Conservation (phyloP, 2,329 filamentous ascomycete genomes). For the Calycina marina region DNA sequence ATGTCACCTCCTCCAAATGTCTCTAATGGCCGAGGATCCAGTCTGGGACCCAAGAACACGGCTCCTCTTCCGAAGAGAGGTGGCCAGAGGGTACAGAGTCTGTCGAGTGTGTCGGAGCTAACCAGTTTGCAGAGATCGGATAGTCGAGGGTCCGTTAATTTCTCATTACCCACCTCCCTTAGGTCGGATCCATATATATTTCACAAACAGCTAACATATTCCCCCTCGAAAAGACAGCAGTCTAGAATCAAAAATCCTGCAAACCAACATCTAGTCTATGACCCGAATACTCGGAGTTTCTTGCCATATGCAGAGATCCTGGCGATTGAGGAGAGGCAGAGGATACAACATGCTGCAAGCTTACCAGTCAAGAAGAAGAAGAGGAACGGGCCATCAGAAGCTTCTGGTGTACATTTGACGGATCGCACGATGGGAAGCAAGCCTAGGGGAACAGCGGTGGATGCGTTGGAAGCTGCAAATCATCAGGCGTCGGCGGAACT, state of each 20-base stretch:
- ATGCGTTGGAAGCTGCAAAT: conserved; percentile 18
- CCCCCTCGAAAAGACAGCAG: conserved; percentile 15
- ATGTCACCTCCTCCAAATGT: conserved; percentile 19
- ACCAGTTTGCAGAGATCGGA: conserved; percentile 28
- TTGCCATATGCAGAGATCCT: conserved; percentile 32
- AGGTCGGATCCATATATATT: conserved; percentile 18
- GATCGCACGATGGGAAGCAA: conserved; percentile 38
- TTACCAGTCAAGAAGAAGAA: conserved; percentile 27
- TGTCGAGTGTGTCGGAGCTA: conserved; percentile 25
- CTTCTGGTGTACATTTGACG: conserved; percentile 27
- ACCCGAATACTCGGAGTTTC: conserved; percentile 51
- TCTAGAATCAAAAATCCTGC: conserved; percentile 15
- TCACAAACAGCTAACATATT: conserved; percentile 21
- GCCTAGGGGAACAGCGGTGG: conserved; percentile 33
- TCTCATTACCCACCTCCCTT: conserved; percentile 33
- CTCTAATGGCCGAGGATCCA: conserved; percentile 19
- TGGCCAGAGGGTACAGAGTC: conserved; percentile 14
- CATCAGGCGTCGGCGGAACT: conserved; percentile 2
- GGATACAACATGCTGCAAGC: conserved; percentile 26
- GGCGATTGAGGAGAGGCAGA: conserved; percentile 23
- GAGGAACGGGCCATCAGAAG: conserved; percentile 18
- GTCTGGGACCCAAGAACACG: conserved; percentile 14
- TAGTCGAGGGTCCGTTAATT: conserved; percentile 33
- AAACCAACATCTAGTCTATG: conserved; percentile 40
- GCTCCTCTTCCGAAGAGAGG: conserved; percentile 10